These are phyloP conservation scores for Pichia insulana DNA, from an alignment of 805 yeast genomes.

Conservation along the genomic window DNA sequence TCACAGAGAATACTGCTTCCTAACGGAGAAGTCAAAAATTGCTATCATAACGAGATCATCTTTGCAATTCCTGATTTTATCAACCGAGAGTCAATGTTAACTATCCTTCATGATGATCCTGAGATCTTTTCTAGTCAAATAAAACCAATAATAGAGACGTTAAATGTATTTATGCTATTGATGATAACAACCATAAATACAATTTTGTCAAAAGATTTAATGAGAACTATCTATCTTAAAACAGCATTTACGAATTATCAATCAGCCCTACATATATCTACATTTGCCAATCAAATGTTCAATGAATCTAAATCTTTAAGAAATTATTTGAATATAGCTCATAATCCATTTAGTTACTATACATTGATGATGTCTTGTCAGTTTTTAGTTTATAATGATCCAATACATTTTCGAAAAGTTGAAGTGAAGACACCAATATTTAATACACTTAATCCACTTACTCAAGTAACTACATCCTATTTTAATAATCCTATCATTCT, in stretches of 20 bases:
- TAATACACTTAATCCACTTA: slow-evolving; percentile 16
- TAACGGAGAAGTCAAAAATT: slow-evolving; percentile 43
- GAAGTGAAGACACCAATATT: slow-evolving; percentile 13
- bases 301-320: slow-evolving; percentile 8
- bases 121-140: not conserved
- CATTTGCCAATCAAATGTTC: slow-evolving; percentile 1
- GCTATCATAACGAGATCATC: slow-evolving; percentile 40
- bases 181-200: slow-evolving; percentile 2
- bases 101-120: not conserved
- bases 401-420: slow-evolving; percentile 18
- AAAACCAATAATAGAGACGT: slow-evolving; percentile 3
- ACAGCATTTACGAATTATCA: slow-evolving; percentile 11
- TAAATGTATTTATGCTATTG: slow-evolving; percentile 10
- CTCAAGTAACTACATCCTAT: slow-evolving; percentile 12
- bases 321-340: slow-evolving; percentile 6
- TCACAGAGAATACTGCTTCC: slow-evolving; percentile 11
- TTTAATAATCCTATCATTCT: slow-evolving; percentile 19
- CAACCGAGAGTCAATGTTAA: not conserved
- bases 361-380: slow-evolving; percentile 18
- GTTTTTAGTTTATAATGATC: slow-evolving; percentile 19
- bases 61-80: slow-evolving; percentile 14
- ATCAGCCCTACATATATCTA: slow-evolving; percentile 6
- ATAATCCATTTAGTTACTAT: slow-evolving; percentile 10
- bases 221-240: slow-evolving; percentile 7
- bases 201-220: slow-evolving; percentile 6